Base-by-base conservation (phyloP, 257 asterid species). In the Solanum sparsipilum region DNA sequence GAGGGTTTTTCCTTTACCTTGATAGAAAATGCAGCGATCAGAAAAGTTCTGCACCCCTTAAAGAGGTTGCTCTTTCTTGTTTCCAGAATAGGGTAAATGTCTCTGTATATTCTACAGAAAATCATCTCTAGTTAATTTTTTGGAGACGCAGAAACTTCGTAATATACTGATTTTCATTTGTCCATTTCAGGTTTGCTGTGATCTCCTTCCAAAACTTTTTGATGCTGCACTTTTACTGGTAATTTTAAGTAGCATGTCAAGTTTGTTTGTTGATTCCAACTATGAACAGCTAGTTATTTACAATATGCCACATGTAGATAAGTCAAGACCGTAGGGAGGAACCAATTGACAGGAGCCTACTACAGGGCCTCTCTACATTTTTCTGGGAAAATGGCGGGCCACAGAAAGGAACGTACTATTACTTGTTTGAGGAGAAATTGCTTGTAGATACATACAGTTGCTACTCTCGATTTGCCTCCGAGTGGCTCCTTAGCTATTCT, bases 401-500 rank as follows among this genome's bases (percentile, higher is more conserved):
- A 39, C 25, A n/a, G 20, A 73, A 83, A 60, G 29, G 71, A 56
- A 74, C 39, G 1, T 85, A 65, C 60, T 65, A 85, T 75, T 56
- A 63, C 71, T 78, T 84, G 67, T 88, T 85, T 88, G 88, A 88
- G 85, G 79, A 79, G 27, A 74, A 48, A 73, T n/a, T 88, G 72
- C 90, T 88, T 75, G 79, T 21, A 85, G 70, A 88, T 86, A 65
- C 90, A 72, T 60, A 60, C 44, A 76, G 56, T 27, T 85, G 56
- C 83, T 88, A 85, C 74, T 76, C 88, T 38, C 52, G 25, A 48
- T 31, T 85, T 39, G 86, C 88, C 60, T 76, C 86, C 2, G 86
- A 85, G 39, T 88, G 88, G 90, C 86, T 88, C 3, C 88, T 75
- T 34, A 72, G 34, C 86, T 60, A 88, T 88, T 88, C 90, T 16